Base-by-base conservation (phyloP, 805 yeast genomes). In the Schizosaccharomyces osmophilus region DNA sequence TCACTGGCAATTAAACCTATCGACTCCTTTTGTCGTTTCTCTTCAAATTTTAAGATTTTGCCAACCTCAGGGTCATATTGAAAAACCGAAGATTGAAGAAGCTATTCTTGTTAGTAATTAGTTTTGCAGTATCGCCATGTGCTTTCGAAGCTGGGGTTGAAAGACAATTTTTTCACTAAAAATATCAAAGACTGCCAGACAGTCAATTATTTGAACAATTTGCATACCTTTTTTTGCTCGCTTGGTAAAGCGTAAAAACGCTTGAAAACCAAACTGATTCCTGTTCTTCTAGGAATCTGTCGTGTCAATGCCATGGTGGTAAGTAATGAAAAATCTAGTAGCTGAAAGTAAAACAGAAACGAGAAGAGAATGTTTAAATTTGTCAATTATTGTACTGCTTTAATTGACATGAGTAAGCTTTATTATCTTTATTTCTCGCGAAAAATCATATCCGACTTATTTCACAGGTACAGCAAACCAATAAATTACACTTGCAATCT, bases 1-100 rank as follows among this genome's bases (percentile, higher is more conserved):
- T 93, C 98, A 62, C 95, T 86, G 41, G 98, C 95, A 73, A 93
- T 93, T 72, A 93, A 80, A 59, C 87, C 90, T 68, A 93, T 84
- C 55, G 97, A 89, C 74, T 86, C 88, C 73, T 82, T 84, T 78
- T 93, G 98, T 78, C 98, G 87, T 67, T 77, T 77, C 71, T 83
- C 84, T 76, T 93, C 98, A 72, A 83, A 84, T 68, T 70, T 68
- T 63, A 74, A 67, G 69, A 74, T 74, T 61, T 64, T 64, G 61
- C 68, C 72, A 62, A 74, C 77, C 65, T 71, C 74, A 55, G 77
- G 75, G 67, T 74, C 77, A 63, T 66, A 63, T 45, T 67, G 65
- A 55, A 58, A 63, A 59, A 71, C 66, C 19, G 66, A 64, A 59
- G 64, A 67, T 63, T 71, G 68, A 58, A 71, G 64, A 62, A 71